A percentile compares a stretch with the other conserved stretches of the same genome.
Evolutionary conservation across 305 asterid genomes (phyloP).

Genomic region (Plantago lanceolata): DNA sequence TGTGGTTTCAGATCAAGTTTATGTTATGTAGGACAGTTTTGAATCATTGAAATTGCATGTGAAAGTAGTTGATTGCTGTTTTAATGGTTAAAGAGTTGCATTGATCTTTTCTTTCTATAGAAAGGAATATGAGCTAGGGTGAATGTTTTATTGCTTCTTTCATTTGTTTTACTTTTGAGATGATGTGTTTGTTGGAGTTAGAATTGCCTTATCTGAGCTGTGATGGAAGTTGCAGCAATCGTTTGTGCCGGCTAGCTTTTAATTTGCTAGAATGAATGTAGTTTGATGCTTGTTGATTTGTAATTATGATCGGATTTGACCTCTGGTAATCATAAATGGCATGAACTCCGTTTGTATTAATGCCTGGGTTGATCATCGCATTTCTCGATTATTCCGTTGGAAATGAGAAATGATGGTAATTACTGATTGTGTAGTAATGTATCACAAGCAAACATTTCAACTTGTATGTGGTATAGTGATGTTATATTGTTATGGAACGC

Average conservation of each 20-base stretch:
- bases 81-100: neutral
- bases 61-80: neutral
- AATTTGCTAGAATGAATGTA: neutral
- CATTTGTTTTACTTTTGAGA: neutral
- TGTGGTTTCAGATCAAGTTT: neutral
- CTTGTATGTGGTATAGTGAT: neutral
- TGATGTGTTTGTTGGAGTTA: neutral
- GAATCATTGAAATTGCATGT: neutral
- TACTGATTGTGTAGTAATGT: neutral
- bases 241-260: conserved; percentile 4
- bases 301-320: neutral
- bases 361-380: neutral
- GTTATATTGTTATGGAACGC: neutral
- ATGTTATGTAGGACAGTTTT: too few species aligned
- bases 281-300: conserved; percentile 10
- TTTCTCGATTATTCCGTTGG: neutral
- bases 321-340: conserved; percentile 5
- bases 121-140: neutral
- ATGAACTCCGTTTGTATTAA: conserved; percentile 8
- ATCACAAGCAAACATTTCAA: neutral
- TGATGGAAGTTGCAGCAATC: neutral
- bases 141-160: neutral
- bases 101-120: neutral
- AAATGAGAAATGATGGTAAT: neutral
- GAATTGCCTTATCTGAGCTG: neutral